These are phyloP conservation scores for Scutellaria baicalensis DNA, from an alignment of 257 asterid genomes.

Conservation along the genomic window DNA sequence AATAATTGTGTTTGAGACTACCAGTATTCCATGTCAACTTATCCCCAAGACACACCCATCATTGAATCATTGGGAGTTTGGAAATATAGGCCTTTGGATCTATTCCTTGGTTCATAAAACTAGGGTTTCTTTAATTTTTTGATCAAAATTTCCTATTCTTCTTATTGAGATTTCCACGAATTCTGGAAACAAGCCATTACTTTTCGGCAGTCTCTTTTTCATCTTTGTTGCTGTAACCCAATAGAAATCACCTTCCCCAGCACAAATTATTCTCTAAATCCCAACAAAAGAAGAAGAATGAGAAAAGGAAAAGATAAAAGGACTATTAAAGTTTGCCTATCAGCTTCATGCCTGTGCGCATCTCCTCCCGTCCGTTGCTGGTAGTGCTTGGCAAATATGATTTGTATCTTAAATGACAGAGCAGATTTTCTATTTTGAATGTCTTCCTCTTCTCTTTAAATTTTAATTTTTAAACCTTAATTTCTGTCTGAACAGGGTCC, in stretches of 20 bases:
- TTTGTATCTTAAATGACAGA: background rate
- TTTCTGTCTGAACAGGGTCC: slow-evolving; percentile 67
- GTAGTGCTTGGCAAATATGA: background rate
- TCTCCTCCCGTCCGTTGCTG: too few relatives aligned
- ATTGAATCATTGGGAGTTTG: background rate
- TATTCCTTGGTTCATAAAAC: background rate
- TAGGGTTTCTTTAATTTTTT: background rate
- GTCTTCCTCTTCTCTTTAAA: slow-evolving; percentile 4
- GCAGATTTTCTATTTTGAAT: background rate
- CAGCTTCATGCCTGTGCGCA: background rate
- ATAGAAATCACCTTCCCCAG: background rate
- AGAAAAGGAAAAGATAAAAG: background rate
- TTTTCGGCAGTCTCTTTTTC: background rate
- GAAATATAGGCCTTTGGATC: background rate
- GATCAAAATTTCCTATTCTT: background rate
- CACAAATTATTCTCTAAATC: background rate
- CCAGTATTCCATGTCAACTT: background rate
- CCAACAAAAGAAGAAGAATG: background rate
- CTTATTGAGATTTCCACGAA: background rate
- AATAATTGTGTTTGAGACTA: background rate
- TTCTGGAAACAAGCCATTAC: background rate
- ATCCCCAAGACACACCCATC: too few relatives aligned
- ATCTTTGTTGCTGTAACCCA: background rate
- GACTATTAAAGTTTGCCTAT: background rate
- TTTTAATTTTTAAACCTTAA: background rate